These are phyloP conservation scores for Blastobotrys raffinosifermentans DNA, from an alignment of 1,139 yeast genomes.

Conservation along the genomic window DNA sequence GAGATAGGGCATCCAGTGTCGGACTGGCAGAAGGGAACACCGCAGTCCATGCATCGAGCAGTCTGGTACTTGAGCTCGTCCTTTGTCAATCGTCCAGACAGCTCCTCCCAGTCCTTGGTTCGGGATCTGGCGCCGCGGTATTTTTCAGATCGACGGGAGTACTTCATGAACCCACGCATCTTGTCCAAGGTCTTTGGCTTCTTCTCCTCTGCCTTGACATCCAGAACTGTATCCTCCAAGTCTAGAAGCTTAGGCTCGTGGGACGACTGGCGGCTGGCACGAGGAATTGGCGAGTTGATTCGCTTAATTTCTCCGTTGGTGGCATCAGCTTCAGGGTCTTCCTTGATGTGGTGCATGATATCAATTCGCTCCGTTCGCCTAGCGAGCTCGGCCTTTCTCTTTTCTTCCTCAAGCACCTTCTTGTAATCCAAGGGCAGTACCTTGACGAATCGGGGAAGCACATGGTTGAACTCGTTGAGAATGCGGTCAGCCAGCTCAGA, in stretches of 20 bases:
- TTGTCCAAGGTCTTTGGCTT: conserved; percentile 64
- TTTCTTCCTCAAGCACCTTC: conserved; percentile 78
- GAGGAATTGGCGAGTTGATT: conserved; percentile 17
- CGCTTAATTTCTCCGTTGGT: conserved; percentile 71
- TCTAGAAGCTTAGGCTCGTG: conserved; percentile 84
- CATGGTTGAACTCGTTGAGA: conserved; percentile 79
- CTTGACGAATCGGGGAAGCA: conserved; percentile 84
- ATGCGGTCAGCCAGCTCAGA: conserved; percentile 85
- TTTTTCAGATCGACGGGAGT: conserved; percentile 80
- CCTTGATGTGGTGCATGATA: conserved; percentile 61
- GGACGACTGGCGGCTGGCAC: conserved; percentile 7
- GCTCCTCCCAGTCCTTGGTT: conserved; percentile 88
- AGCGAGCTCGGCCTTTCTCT: conserved; percentile 59
- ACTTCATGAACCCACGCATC: conserved; percentile 87
- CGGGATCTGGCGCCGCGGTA: conserved; percentile 76
- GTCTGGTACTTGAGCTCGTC: conserved; percentile 87
- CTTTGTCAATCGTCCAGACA: conserved; percentile 72
- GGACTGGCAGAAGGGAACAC: conserved; percentile 97
- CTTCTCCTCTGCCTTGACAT: conserved; percentile 58
- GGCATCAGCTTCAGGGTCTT: conserved; percentile 79
- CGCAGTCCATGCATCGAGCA: conserved; percentile 99
- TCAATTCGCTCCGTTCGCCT: conserved; percentile 44
- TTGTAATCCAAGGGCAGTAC: conserved; percentile 91
- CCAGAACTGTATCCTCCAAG: conserved; percentile 81
- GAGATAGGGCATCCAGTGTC: conserved; percentile 98